Evolutionary conservation across 371 early-diverging fungal genomes (phyloP).

Genomic region (Rozella allomycis): DNA sequence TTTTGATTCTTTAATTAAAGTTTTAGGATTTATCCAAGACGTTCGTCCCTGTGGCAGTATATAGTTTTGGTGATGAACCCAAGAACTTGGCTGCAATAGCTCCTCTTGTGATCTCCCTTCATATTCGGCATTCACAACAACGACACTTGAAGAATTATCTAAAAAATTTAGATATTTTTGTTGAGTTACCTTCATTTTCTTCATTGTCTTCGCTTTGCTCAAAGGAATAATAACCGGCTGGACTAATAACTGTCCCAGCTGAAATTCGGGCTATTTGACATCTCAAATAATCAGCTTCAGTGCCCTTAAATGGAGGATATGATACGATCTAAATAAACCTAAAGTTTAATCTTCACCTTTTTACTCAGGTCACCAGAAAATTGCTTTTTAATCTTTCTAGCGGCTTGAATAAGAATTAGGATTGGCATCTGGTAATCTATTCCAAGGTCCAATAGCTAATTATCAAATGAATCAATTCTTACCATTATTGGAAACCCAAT

Average conservation of each 20-base stretch:
- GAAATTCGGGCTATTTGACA: conserved; percentile 32
- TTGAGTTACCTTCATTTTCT: conserved; percentile 10
- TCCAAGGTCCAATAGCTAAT: conserved; percentile 21
- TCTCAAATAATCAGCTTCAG: conserved; percentile 27
- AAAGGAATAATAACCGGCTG: conserved; percentile 25
- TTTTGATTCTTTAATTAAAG: neutral
- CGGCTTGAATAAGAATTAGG: conserved; percentile 20
- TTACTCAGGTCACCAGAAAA: conserved; percentile 21
- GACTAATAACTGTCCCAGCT: conserved; percentile 23
- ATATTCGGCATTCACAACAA: conserved; percentile 30
- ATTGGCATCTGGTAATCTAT: conserved; percentile 21
- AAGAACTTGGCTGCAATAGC: conserved; percentile 13
- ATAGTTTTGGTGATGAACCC: conserved; percentile 34
- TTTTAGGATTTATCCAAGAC: conserved; percentile 20
- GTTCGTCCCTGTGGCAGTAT: conserved; percentile 28
- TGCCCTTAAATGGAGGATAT: conserved; percentile 22
- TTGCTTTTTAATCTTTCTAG: conserved; percentile 19
- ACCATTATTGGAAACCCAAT: conserved; percentile 22
- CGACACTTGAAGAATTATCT: conserved; percentile 1
- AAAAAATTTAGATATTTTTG: neutral
- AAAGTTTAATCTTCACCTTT: conserved; percentile 6
- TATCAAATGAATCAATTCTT: neutral
- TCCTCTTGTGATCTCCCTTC: conserved; percentile 15
- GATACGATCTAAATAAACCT: conserved; percentile 10
- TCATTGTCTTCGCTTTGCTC: conserved; percentile 21